Base-by-base conservation (phyloP, 2,329 filamentous ascomycete species). In the Alternaria angustiovoidea region DNA sequence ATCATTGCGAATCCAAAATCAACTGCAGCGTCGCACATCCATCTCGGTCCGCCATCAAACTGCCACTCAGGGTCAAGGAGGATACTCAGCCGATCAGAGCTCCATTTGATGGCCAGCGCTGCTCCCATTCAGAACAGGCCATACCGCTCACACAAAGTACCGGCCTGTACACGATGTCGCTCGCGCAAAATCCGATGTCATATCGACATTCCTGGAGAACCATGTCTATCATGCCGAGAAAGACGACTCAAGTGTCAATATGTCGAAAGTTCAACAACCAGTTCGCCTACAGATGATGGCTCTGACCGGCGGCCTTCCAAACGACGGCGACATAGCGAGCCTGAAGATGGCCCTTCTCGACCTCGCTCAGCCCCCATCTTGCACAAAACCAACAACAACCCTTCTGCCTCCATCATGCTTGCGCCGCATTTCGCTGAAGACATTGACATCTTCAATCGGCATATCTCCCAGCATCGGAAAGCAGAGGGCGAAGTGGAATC, bases 141-240 rank as follows among this genome's bases (percentile, higher is more conserved):
- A 20, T 81, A 81, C 61, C 78, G 79, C 41, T 81, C 78, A 26
- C 79, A 81, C 66, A 78, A 78, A 62, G 74, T 80, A 18, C 79
- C 79, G n/a, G 79, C 79, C 36, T 81, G 79, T 64, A 76, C 72
- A 22, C 66, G 75, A 59, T 81, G 79, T 64, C 75, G 79, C 12
- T 76, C 75, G 30, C 73, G 80, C 28, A 81, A 81, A 57, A 78
- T 80, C 30, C 74, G 78, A 36, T 81, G 79, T 70, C 75, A 79
- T 34, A 77, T 80, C 48, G 77, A 80, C 41, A 73, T 78, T n/a
- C 71, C 75, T 5, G 75, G 74, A 43, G 73, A 77, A 53, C 71
- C 77, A 54, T 81, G 80, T 66, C 65, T 79, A 1, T 77, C 77
- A 22, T 81, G 79, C 67, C 72, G 77, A 22, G 75, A 79, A 60